These are phyloP conservation scores for Penicillium lividum DNA, from an alignment of 495 filamentous ascomycete species.

Conservation along the genomic window DNA sequence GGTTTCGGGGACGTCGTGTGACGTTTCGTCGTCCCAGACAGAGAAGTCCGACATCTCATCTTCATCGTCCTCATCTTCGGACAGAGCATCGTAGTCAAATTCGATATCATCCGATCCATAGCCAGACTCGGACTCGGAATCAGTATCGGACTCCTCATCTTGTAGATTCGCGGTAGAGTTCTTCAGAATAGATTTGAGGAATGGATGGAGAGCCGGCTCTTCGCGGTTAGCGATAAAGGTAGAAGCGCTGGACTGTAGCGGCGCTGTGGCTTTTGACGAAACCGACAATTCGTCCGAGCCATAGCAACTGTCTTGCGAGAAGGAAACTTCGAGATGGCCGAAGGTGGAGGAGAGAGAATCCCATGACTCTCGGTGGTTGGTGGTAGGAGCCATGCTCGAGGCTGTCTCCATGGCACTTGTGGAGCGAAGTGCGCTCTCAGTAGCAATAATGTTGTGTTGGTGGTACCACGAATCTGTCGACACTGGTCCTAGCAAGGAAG, in stretches of 20 bases:
- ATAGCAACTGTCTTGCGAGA: conserved; percentile 50
- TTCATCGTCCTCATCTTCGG: conserved; percentile 32
- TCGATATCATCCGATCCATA: conserved; percentile 46
- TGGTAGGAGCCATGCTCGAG: conserved; percentile 29
- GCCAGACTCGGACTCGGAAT: conserved; percentile 47
- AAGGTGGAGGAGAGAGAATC: conserved; percentile 47
- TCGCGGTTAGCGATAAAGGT: conserved; percentile 18
- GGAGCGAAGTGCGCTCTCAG: background rate
- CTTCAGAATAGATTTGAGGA: conserved; percentile 46
- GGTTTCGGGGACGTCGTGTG: conserved; percentile 34
- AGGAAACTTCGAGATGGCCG: conserved; percentile 42
- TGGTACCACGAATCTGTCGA: conserved; percentile 8
- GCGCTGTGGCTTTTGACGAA: conserved; percentile 32
- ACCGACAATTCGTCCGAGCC: conserved; percentile 47
- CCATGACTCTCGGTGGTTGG: conserved; percentile 39
- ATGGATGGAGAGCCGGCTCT: conserved; percentile 26
- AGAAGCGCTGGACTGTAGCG: conserved; percentile 24
- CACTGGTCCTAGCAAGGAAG: background rate
- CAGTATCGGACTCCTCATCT: conserved; percentile 31
- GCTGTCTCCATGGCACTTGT: background rate
- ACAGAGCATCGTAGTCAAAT: conserved; percentile 35
- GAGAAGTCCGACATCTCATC: conserved; percentile 39
- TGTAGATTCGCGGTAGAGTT: conserved; percentile 32
- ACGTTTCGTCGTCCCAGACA: conserved; percentile 39
- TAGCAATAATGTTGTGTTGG: background rate